These are phyloP conservation scores for Capronia americana DNA, from an alignment of 2,329 filamentous ascomycete species.

Conservation along the genomic window DNA sequence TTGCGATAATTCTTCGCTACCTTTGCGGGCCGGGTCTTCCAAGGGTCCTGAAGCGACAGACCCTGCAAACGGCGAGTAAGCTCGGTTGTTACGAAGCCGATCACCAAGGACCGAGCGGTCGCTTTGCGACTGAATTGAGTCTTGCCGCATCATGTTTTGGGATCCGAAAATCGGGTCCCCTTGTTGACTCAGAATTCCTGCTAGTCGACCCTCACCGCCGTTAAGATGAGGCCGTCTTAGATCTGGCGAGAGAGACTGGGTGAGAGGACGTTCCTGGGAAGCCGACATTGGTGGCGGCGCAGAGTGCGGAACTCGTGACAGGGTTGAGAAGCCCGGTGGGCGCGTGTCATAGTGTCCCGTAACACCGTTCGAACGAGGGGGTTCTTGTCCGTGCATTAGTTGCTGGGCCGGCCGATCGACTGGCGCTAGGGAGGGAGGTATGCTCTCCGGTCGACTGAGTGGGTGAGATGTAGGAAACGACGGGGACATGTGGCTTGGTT, in stretches of 20 bases:
- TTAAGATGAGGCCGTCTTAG: constrained; percentile 33
- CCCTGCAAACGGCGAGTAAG: constrained; percentile 46
- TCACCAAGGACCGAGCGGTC: constrained; percentile 39
- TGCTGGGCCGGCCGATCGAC: constrained; percentile 23
- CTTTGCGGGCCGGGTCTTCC: constrained; percentile 52
- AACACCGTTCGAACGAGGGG: constrained; percentile 31
- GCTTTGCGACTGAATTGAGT: constrained; percentile 39
- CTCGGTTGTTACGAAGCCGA: constrained; percentile 43
- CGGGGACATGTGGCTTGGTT: constrained; percentile 24
- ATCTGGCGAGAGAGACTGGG: constrained; percentile 37
- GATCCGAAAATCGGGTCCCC: constrained; percentile 18
- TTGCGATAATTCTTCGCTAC: constrained; percentile 63
- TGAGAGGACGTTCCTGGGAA: constrained; percentile 21
- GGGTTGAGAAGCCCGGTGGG: constrained; percentile 31
- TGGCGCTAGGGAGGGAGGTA: constrained; percentile 28
- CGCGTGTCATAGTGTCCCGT: constrained; percentile 37
- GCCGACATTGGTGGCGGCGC: constrained; percentile 18
- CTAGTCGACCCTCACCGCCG: constrained; percentile 32
- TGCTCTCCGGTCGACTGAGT: constrained; percentile 32
- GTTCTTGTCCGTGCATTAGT: constrained; percentile 22
- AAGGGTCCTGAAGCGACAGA: constrained; percentile 43
- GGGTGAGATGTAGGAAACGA: constrained; percentile 27
- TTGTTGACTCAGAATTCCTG: constrained; percentile 30
- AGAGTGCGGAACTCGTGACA: constrained; percentile 24
- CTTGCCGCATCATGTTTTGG: constrained; percentile 39